Conservation (phyloP, 1,139 yeast genomes). For the Magnusiomyces sp. region DNA sequence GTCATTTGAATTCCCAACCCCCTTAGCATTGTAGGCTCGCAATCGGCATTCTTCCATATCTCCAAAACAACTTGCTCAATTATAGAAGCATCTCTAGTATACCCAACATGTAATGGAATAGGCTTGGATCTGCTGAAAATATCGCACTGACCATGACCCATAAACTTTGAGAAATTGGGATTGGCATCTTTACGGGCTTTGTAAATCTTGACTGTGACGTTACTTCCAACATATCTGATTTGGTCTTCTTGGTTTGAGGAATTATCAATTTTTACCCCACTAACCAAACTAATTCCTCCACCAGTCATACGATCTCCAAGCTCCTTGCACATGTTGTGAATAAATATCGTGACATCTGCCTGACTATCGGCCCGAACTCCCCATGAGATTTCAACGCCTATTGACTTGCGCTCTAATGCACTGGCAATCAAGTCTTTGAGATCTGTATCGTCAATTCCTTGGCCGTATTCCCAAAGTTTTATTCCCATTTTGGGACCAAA, state of each 20-base stretch:
- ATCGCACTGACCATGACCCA: constrained; percentile 82
- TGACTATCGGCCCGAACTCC: constrained; percentile 67
- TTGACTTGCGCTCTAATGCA: constrained; percentile 54
- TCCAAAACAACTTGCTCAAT: constrained; percentile 55
- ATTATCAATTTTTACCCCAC: constrained; percentile 26
- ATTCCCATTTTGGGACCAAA: constrained; percentile 68
- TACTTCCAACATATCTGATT: constrained; percentile 40
- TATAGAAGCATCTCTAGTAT: constrained; percentile 55
- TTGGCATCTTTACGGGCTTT: constrained; percentile 17
- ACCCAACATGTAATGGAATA: constrained; percentile 40
- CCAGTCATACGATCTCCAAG: constrained; percentile 43
- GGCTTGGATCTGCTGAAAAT: constrained; percentile 49
- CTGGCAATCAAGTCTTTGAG: constrained; percentile 33
- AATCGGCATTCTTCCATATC: constrained; percentile 46
- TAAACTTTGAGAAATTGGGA: constrained; percentile 42
- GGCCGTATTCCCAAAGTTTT: constrained; percentile 48
- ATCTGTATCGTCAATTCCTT: constrained; percentile 60
- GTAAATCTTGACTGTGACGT: constrained; percentile 56
- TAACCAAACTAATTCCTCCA: constrained; percentile 21
- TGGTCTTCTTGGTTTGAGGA: background rate
- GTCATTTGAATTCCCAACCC: constrained; percentile 70
- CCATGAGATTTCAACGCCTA: constrained; percentile 87
- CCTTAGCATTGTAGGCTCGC: constrained; percentile 61
- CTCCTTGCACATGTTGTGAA: constrained; percentile 52
- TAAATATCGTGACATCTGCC: constrained; percentile 55